Percentiles rank a stretch among this genome's conserved stretches.
Evolutionary conservation across 2,329 filamentous ascomycete species (phyloP).

Genomic region (Chalara sp.): DNA sequence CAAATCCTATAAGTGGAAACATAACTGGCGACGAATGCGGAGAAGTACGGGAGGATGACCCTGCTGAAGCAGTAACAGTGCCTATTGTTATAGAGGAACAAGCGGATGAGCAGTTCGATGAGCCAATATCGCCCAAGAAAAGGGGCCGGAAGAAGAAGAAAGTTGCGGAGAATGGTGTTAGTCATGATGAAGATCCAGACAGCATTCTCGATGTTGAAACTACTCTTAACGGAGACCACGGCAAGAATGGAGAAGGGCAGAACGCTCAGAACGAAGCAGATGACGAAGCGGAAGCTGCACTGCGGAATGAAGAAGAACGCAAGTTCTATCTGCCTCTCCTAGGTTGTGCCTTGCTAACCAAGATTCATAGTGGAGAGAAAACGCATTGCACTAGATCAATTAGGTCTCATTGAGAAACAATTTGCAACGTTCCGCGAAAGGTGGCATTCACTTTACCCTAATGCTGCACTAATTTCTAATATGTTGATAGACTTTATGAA

Average conservation of each 20-base stretch:
- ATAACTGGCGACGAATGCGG: slow-evolving; percentile 29
- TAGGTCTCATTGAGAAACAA: slow-evolving; percentile 77
- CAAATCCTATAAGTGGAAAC: slow-evolving; percentile 25
- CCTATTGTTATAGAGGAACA: slow-evolving; percentile 33
- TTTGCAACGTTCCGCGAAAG: slow-evolving; percentile 81
- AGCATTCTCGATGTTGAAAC: slow-evolving; percentile 11
- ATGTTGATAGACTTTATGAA: slow-evolving; percentile 63
- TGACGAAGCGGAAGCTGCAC: slow-evolving; percentile 51
- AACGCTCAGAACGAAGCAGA: slow-evolving; percentile 48
- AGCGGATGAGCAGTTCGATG: slow-evolving; percentile 18
- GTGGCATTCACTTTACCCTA: slow-evolving; percentile 31
- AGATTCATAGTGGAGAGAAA: slow-evolving; percentile 62
- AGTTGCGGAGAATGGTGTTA: slow-evolving; percentile 17
- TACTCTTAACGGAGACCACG: slow-evolving; percentile 20
- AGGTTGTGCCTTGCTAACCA: slow-evolving; percentile 24
- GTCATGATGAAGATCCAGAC: slow-evolving; percentile 18
- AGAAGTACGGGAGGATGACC: slow-evolving; percentile 40
- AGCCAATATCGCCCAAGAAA: slow-evolving; percentile 25
- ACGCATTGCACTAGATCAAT: slow-evolving; percentile 70
- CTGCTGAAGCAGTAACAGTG: slow-evolving; percentile 32
- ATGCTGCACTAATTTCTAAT: too few relatives aligned
- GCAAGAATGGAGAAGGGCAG: slow-evolving; percentile 41
- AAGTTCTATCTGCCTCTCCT: slow-evolving; percentile 26
- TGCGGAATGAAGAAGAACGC: slow-evolving; percentile 60
- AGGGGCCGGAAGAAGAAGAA: slow-evolving; percentile 30